phyloP scores from a whole-genome alignment of 1,139 yeast genomes.

The Debaryomycetaceae sp. region DNA sequence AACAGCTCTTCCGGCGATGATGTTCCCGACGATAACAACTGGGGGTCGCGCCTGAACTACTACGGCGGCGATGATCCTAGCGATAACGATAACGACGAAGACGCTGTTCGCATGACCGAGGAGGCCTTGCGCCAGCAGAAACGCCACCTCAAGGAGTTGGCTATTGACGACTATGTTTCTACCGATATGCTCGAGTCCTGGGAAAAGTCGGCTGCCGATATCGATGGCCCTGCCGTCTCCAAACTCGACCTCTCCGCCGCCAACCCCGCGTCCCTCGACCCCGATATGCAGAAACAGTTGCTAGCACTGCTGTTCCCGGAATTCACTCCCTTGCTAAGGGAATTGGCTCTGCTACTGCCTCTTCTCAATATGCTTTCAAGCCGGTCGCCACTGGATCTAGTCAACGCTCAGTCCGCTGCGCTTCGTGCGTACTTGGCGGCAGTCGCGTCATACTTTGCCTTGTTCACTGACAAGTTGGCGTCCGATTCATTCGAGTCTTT shows the following conservation, averaged over 20 bases:
- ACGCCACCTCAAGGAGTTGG: constrained; percentile 69
- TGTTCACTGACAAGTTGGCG: constrained; percentile 47
- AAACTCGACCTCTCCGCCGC: constrained; percentile 13
- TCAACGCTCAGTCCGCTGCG: constrained; percentile 50
- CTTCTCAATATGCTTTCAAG: constrained; percentile 17
- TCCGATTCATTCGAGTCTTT: constrained; percentile 43
- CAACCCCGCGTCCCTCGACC: constrained; percentile 15
- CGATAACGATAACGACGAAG: constrained; percentile 67
- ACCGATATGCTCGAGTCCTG: constrained; percentile 74
- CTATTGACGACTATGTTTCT: constrained; percentile 74
- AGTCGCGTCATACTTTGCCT: constrained; percentile 63
- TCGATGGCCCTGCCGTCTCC: constrained; percentile 20
- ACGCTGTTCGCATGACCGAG: constrained; percentile 67
- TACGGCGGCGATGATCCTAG: constrained; percentile 78
- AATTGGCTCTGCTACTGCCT: constrained; percentile 39
- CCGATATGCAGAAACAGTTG: constrained; percentile 33
- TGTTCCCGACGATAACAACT: constrained; percentile 42
- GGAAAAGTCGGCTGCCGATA: constrained; percentile 31
- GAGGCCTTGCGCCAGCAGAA: constrained; percentile 87
- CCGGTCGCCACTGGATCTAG: constrained; percentile 22
- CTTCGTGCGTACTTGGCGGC: constrained; percentile 69
- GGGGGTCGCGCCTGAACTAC: constrained; percentile 76
- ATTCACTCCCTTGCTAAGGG: constrained; percentile 65
- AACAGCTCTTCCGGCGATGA: constrained; percentile 37
- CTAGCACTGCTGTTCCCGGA: constrained; percentile 69